Evolutionary conservation across 176 grass and related monocot species (phyloP), one percentile per base, ranked within the genome.

Genomic region (Cymbopogon citratus): DNA sequence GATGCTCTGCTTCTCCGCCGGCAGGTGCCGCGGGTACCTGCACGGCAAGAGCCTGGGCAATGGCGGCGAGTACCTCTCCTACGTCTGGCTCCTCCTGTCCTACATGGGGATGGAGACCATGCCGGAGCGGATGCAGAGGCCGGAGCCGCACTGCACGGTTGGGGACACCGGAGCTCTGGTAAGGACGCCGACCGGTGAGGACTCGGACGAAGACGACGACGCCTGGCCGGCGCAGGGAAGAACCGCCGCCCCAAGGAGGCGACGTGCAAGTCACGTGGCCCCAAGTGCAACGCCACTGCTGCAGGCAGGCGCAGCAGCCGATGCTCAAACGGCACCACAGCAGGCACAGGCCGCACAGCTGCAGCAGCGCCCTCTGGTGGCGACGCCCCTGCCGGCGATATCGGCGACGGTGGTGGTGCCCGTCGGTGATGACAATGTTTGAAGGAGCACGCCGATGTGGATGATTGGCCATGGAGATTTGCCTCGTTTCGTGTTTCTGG

Each of bases 91-190:
- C 27, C 80, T 82, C 7, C 2, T 9, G 40, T 34, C 18, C 0
- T 34, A 1, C 70, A 74, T 74, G 70, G 81, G 81, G 2, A 83
- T 83, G 81, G 70, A 83, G 43, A 65, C 81, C 28, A 5, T 65
- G 41, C 13, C 81, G 2, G 68, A 83, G 41, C 49, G 0, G 70
- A 1, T 9, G 8, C 81, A 83, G 29, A 31, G 27, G 27, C 1
- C 29, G 0, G 52, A 72, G 36, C 3, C 9, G 1, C n/a, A 46
- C n/a, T n/a, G n/a, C 16, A 2, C 1, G 72, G 28, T 13, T 4
- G 72, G 48, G 5, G 72, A 74, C 72, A 6, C 48, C 0, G 72
- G 72, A 0, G 27, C 2, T 3, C 9, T 34, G 4, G 45, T 23
- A 0, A 36, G 12, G 9, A 5, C 10, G 1, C 57, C 57, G 2